Conservation (phyloP, 208 protist species). For the Phytomonas serpens region DNA sequence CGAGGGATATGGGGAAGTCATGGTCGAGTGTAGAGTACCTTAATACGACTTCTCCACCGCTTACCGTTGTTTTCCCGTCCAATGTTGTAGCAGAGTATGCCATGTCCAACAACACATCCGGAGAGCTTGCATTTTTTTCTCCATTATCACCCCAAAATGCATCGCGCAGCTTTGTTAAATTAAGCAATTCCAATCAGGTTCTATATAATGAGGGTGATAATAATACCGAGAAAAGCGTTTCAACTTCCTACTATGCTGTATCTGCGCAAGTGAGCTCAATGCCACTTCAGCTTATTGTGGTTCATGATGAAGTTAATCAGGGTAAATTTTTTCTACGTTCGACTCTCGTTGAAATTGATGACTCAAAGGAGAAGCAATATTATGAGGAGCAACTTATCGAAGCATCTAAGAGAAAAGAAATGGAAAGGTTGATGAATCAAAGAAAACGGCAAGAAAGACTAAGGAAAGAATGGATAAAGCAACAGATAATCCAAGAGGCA, state of each 20-base stretch:
- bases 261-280: background rate
- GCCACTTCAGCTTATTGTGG: background rate
- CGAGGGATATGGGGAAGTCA: slow-evolving; percentile 25
- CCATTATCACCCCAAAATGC: background rate
- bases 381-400: background rate
- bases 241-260: background rate
- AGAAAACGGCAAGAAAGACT: background rate
- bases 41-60: slow-evolving; percentile 24
- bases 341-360: background rate
- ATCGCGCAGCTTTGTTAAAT: background rate
- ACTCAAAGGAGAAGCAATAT: background rate
- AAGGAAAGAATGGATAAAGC: slow-evolving; percentile 18
- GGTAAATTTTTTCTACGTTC: background rate
- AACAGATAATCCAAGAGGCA: slow-evolving; percentile 30
- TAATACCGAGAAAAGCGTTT: background rate
- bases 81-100: slow-evolving; percentile 24
- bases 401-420: background rate
- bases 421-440: background rate
- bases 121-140: background rate
- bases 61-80: slow-evolving; percentile 22
- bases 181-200: background rate
- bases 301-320: background rate
- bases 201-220: background rate
- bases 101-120: slow-evolving; percentile 18
- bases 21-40: slow-evolving; percentile 30